Evolutionary conservation across 2,329 filamentous ascomycete species (phyloP), one percentile per base, ranked within the genome.

Genomic region (Aspergillus sp.): DNA sequence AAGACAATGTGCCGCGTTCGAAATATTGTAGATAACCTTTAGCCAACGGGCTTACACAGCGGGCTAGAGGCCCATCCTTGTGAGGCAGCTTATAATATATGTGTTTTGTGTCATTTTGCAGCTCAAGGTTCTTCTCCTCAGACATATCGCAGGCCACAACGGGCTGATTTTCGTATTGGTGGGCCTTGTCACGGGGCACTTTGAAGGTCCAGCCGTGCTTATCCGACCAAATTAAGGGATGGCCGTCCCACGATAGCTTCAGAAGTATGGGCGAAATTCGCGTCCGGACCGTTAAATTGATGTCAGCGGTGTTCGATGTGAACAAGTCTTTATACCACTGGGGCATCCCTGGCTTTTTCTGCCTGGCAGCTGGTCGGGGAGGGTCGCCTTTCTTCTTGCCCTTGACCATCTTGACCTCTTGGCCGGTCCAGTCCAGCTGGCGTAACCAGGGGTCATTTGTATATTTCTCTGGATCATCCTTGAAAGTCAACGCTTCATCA

Each of bases 291-390:
- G 91, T 92, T 19, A 99, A 80, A 62, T 83, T 89, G 60, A 97
- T 95, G 0, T 77, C 49, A 8, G 84, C 80, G 61, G 88, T 85
- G 25, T 80, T 89, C 60, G 87, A 92, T 1, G 84, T 69, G 69
- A 96, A 97, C 1, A 99, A 81, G 74, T 93, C 92, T 72, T 95
- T 97, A 79, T 97, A 99, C 95, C 95, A 99, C 66, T 91, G 85
- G 0, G 95, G 95, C 90, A 91, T 95, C 15, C 95, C 95, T 0
- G 94, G 93, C 79, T 90, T 92, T 82, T 98, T 99, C 75, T 99
- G 95, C 50, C 91, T 84, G 11, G 89, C 89, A 7, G 89, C 90
- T 31, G 90, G 92, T 49, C 92, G 84, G 2, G 91, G 90, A 11
- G 90, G 88, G 59, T 96, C 92, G 9, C 81, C 83, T 76, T 97